A percentile compares a stretch with the other conserved stretches of the same genome.
These are phyloP conservation scores for Phytopythium delawarense DNA, from an alignment of 352 stramenopile species.

Conservation along the genomic window DNA sequence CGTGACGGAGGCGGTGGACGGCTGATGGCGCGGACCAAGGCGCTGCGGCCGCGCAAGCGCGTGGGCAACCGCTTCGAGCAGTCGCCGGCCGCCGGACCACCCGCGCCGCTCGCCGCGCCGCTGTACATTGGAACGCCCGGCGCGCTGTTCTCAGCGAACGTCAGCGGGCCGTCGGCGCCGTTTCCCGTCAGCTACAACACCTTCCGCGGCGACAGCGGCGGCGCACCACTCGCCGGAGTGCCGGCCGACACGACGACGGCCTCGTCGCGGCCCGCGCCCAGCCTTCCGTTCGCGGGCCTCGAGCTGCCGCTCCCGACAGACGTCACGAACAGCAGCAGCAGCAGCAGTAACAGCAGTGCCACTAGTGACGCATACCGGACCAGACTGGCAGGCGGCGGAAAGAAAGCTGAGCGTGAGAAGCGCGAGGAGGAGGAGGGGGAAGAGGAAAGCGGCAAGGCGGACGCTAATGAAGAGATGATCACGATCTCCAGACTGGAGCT, in stretches of 20 bases:
- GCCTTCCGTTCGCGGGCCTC: slow-evolving; percentile 5
- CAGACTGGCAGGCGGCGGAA: neutral
- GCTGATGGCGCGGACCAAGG: slow-evolving; percentile 34
- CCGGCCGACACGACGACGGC: neutral
- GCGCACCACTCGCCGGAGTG: slow-evolving; percentile 4
- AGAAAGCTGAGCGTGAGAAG: neutral
- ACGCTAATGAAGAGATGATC: slow-evolving; percentile 20
- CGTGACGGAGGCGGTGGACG: too few relatives aligned
- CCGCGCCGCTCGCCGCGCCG: slow-evolving; percentile 4
- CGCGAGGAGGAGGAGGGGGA: slow-evolving; percentile 8
- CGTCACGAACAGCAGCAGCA: neutral
- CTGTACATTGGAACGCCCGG: neutral
- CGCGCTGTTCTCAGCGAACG: slow-evolving; percentile 5
- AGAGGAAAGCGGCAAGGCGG: slow-evolving; percentile 9
- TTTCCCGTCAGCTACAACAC: neutral
- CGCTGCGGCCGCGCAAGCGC: slow-evolving; percentile 25
- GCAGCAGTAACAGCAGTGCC: neutral
- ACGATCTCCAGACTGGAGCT: slow-evolving; percentile 54
- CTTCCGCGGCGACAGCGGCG: slow-evolving; percentile 7
- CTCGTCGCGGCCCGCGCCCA: neutral
- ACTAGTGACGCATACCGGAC: neutral
- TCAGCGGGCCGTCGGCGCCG: neutral
- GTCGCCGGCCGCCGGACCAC: neutral
- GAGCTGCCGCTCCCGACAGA: neutral
- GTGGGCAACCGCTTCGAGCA: slow-evolving; percentile 15